Evolutionary conservation across 2,329 filamentous ascomycete genomes (phyloP).

Genomic region (Zymoseptoria pseudotritici): DNA sequence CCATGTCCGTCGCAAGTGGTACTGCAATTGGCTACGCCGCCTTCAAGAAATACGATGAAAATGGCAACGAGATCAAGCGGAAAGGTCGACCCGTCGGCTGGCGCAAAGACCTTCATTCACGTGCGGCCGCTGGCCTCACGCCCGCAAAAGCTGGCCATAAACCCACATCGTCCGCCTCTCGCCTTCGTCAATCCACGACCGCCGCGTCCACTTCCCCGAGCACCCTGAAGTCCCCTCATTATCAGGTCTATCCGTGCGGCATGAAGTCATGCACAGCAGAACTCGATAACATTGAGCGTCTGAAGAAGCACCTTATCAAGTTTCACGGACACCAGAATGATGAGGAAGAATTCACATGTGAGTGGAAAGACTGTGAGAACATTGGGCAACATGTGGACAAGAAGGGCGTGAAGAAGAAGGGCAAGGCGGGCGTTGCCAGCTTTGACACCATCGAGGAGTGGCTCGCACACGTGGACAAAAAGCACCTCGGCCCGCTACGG

Average conservation of each 20-base stretch:
- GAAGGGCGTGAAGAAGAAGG: constrained; percentile 17
- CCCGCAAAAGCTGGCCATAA: constrained; percentile 15
- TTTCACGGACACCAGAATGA: constrained; percentile 40
- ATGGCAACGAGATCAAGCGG: constrained; percentile 33
- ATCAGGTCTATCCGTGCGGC: constrained; percentile 48
- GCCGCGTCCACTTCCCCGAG: neutral
- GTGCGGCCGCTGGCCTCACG: constrained; percentile 23
- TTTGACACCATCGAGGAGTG: constrained; percentile 39
- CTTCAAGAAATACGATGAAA: constrained; percentile 31
- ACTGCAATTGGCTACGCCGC: constrained; percentile 35
- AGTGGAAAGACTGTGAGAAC: constrained; percentile 38
- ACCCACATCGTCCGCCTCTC: constrained; percentile 8
- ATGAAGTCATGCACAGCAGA: constrained; percentile 52
- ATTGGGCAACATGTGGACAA: constrained; percentile 13
- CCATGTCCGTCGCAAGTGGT: constrained; percentile 1
- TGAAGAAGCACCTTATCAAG: constrained; percentile 53
- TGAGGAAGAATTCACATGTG: constrained; percentile 36
- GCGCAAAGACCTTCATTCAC: constrained; percentile 42
- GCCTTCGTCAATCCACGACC: constrained; percentile 12
- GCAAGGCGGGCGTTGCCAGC: constrained; percentile 16
- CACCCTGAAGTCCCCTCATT: constrained; percentile 23
- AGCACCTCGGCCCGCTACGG: constrained; percentile 48
- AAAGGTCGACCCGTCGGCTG: constrained; percentile 44
- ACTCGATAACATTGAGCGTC: constrained; percentile 54
- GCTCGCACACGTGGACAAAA: constrained; percentile 44